Percentiles rank a stretch among this genome's conserved stretches.
These are phyloP conservation scores for Mimosa bimucronata DNA, from an alignment of 306 rosid species.

Conservation along the genomic window DNA sequence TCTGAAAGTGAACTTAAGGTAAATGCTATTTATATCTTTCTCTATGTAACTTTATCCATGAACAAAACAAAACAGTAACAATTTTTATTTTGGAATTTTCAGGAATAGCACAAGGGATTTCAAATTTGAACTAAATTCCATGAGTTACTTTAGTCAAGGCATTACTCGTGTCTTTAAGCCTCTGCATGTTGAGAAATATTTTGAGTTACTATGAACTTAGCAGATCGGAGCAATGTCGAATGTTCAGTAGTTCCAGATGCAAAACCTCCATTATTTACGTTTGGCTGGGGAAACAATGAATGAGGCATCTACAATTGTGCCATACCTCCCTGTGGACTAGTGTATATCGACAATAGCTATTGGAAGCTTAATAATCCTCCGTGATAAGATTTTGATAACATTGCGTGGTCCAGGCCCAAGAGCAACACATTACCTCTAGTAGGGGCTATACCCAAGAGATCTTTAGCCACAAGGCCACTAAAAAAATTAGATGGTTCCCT, in stretches of 20 bases:
- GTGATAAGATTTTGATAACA: neutral
- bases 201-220: neutral
- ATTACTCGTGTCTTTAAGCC: neutral
- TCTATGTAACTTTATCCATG: neutral
- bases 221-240: neutral
- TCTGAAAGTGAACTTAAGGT: conserved; percentile 34
- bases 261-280: neutral
- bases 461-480: neutral
- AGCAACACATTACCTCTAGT: neutral
- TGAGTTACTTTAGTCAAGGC: neutral
- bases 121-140: neutral
- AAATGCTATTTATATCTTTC: conserved; percentile 13
- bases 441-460: neutral
- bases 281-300: neutral
- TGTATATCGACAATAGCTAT: neutral
- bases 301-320: neutral
- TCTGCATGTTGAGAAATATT: conserved; percentile 11
- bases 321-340: neutral
- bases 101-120: neutral
- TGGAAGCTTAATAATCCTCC: neutral
- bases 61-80: neutral
- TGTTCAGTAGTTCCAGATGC: neutral
- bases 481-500: neutral
- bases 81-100: conserved; percentile 15
- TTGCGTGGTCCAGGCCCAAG: neutral